Evolutionary conservation across 208 protist species (phyloP).

Genomic region (Trypanosoma rangeli): DNA sequence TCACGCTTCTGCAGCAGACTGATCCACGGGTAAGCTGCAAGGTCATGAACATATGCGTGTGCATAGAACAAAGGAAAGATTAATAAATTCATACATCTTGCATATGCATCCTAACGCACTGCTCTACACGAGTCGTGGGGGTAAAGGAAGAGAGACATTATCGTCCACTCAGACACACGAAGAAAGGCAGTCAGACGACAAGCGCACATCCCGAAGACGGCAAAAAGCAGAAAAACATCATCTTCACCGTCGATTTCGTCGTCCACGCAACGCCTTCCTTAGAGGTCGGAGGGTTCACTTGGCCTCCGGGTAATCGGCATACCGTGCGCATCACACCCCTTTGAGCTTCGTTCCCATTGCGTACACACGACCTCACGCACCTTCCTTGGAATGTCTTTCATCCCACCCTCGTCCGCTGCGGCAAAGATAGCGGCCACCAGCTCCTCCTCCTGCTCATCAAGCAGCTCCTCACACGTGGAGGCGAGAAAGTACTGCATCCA

Average conservation of each 20-base stretch:
- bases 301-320: slow-evolving; percentile 17
- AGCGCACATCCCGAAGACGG: not conserved
- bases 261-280: not conserved
- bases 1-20: too few relatives aligned
- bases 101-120: too few relatives aligned
- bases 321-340: slow-evolving; percentile 16
- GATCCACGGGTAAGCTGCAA: too few relatives aligned
- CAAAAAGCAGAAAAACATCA: not conserved
- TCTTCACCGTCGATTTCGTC: not conserved
- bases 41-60: too few relatives aligned
- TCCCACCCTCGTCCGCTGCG: not conserved
- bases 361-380: slow-evolving; percentile 17
- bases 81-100: too few relatives aligned
- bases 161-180: too few relatives aligned
- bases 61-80: too few relatives aligned
- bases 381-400: not conserved
- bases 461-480: slow-evolving; percentile 27
- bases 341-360: slow-evolving; percentile 2
- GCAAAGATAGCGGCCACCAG: slow-evolving; percentile 1
- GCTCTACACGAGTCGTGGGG: too few relatives aligned
- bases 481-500: slow-evolving; percentile 30
- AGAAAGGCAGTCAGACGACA: too few relatives aligned
- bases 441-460: slow-evolving; percentile 21
- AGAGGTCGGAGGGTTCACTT: not conserved
- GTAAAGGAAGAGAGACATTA: too few relatives aligned